Conservation (phyloP, 331 rosid genomes). For the Acacia pycnantha region DNA sequence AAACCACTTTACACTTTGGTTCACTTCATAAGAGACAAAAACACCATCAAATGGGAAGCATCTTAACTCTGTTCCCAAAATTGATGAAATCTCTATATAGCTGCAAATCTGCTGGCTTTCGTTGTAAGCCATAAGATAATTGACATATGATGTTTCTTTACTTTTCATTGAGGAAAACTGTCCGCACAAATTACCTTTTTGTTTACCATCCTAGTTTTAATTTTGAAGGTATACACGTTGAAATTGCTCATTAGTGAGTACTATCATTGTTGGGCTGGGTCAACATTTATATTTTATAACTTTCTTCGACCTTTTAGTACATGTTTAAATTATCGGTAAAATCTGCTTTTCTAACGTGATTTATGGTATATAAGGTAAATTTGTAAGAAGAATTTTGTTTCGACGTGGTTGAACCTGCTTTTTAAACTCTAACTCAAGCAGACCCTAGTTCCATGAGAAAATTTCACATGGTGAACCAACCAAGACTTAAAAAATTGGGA, state of each 20-base stretch:
- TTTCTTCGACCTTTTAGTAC: background rate
- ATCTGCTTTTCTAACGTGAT: no score
- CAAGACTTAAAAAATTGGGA: background rate
- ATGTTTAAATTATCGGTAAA: no score
- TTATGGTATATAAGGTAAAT: no score
- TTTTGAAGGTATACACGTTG: background rate
- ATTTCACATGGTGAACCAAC: background rate
- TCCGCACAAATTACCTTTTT: background rate
- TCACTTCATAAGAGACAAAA: constrained; percentile 10
- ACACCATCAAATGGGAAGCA: background rate
- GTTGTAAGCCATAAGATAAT: background rate
- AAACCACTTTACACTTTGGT: constrained; percentile 15
- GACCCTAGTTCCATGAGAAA: background rate
- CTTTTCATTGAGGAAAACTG: background rate
- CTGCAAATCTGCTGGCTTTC: background rate
- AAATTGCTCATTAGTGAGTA: background rate
- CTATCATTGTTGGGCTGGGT: background rate
- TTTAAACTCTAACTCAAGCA: no score
- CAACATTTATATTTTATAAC: background rate
- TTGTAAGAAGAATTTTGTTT: no score
- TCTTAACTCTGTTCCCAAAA: background rate
- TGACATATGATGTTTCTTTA: background rate
- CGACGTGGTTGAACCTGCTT: fast-evolving
- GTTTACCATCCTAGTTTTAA: background rate
- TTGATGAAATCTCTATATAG: background rate